A percentile compares a stretch with the other conserved stretches of the same genome.
phyloP scores from a whole-genome alignment of 2,329 filamentous ascomycete species.

The Fusarium siculi region DNA sequence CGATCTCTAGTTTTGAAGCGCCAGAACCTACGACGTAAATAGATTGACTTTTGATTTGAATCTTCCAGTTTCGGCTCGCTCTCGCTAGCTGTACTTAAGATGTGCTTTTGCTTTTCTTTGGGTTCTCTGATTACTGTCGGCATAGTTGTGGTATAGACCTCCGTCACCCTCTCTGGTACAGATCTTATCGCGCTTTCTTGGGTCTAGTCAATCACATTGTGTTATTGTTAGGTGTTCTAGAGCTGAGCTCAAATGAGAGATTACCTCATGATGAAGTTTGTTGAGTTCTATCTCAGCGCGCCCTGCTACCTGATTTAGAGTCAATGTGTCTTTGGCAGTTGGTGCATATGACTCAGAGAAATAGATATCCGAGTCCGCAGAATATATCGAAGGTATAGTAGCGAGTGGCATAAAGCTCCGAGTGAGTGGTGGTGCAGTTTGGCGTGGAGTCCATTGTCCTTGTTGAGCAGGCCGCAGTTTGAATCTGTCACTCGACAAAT shows the following conservation, averaged over 20 bases:
- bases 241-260: too few species aligned
- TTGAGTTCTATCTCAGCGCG: neutral
- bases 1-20: neutral
- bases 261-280: neutral
- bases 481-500: neutral
- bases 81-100: neutral
- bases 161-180: neutral
- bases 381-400: neutral
- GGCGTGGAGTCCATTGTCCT: neutral
- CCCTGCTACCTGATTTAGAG: neutral
- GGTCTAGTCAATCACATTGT: too few species aligned
- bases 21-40: neutral
- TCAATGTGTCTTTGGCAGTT: neutral
- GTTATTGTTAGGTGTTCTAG: too few species aligned
- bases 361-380: accelerated
- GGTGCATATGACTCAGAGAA: neutral
- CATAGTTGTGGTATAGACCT: neutral
- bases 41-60: neutral
- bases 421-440: neutral
- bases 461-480: neutral
- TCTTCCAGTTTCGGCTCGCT: neutral
- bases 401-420: accelerated
- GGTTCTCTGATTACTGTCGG: neutral
- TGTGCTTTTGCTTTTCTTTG: neutral
- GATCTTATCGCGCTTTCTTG: neutral